These are phyloP conservation scores for Brachypodium distachyon DNA, from an alignment of 202 grass and related monocot genomes.

Conservation along the genomic window DNA sequence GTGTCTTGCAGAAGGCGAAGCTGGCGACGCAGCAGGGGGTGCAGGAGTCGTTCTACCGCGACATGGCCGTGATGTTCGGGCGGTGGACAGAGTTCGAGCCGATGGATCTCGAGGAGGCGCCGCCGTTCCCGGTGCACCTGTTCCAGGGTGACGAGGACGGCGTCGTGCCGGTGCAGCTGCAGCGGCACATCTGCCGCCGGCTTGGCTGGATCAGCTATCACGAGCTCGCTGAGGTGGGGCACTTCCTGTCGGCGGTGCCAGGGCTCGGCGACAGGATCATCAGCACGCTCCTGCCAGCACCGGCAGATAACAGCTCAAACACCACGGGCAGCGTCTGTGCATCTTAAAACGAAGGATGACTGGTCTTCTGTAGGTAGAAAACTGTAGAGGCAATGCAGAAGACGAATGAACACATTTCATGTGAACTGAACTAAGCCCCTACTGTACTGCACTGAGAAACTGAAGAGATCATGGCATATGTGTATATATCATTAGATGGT, in stretches of 20 bases:
- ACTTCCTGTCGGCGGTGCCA: conserved; percentile 43
- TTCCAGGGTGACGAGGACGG: conserved; percentile 87
- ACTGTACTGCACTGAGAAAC: conserved; percentile 3
- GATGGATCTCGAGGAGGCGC: conserved; percentile 37
- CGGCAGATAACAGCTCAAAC: not conserved
- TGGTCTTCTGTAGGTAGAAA: conserved; percentile 7
- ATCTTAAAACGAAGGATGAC: not conserved
- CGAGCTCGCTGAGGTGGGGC: conserved; percentile 46
- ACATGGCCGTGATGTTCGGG: conserved; percentile 93
- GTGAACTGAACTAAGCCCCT: not conserved
- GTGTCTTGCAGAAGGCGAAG: conserved; percentile 29
- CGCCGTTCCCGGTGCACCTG: conserved; percentile 67
- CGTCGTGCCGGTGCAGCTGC: conserved; percentile 74
- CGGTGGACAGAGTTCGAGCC: conserved; percentile 90
- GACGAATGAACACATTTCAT: not conserved
- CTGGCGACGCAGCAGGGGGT: conserved; percentile 56
- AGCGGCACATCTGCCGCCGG: conserved; percentile 45
- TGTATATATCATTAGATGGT: conserved; percentile 2
- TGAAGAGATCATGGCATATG: not conserved
- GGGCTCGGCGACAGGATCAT: conserved; percentile 62
- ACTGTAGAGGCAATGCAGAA: not conserved
- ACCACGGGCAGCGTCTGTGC: not conserved
- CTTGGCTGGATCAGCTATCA: conserved; percentile 73
- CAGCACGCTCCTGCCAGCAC: conserved; percentile 23
- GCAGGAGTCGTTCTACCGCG: conserved; percentile 74